phyloP scores from a whole-genome alignment of 176 grass and related monocot species.

The maize (Zea mays) region Zm-B73-REFERENCE-NAM-5.0 NC_050105.1:31134501-31135000 shows the following conservation, averaged over 20 bases:
- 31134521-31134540: constrained; percentile 11
- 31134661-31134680: no score
- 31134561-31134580: background rate
- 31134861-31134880: background rate
- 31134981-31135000: constrained; percentile 1
- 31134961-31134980: constrained; percentile 23
- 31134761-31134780: constrained; percentile 46
- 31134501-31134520: background rate
- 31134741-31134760: constrained; percentile 45
- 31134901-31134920: background rate
- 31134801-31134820: constrained; percentile 44
- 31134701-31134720: constrained; percentile 29
- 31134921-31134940: background rate
- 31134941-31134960: background rate
- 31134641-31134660: constrained; percentile 15
- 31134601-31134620: no score
- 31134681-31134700: background rate
- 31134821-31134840: constrained; percentile 41
- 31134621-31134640: background rate
- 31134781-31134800: constrained; percentile 51
- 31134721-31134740: constrained; percentile 8
- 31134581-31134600: no score
- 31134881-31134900: background rate
- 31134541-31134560: background rate
- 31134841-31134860: background rate